Evolutionary conservation across 2,329 filamentous ascomycete genomes (phyloP), one percentile per base, ranked within the genome.

Genomic region (Stemphylium vesicarium): DNA sequence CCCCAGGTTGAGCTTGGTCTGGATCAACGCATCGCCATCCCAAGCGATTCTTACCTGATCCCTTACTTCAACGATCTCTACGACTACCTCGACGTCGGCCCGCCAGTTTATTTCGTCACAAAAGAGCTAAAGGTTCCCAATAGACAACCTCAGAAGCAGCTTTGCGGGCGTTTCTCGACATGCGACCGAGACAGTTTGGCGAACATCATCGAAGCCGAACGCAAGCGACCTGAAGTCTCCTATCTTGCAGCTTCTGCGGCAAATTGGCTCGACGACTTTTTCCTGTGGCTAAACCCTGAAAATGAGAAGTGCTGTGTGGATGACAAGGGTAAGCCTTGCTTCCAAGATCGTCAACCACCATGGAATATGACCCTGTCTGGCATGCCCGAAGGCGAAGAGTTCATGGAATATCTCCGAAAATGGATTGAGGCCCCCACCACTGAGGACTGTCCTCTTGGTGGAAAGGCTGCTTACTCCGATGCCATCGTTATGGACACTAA

Each of bases 31-130:
- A 94, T 97, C 50, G 95, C 95, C 10, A 90, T 99, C 53, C 95
- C 95, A 0, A 91, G 90, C 61, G 93, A 91, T 68, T 98, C 94
- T 1, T 99, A 99, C 73, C 81, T 99, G 45, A 96, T 99, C 59
- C 86, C 90, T 9, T 99, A 96, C 76, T 99, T 99, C 77, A 92
- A 98, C 69, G 95, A 99, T 72, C 81, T 99, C 26, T 96, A 97
- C 73, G 87, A 87, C 56, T 99, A 99, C 73, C 89, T 98, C 66
- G 90, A 93, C 57, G 88, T 88, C 13, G 96, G 95, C 0, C 94
- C 95, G 43, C 95, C 95, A 0, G 92, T 99, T 7, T 99, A 98
- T 75, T 99, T 99, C 74, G 92, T 99, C 40, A 92, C 93, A 2
- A 86, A 88, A 16, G 85, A 89, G 43, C 81, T 95, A 39, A 95